Percentiles rank a stretch among this genome's conserved stretches.
Conservation (phyloP, 73 alveolate genomes). For the Stentor coeruleus region DNA sequence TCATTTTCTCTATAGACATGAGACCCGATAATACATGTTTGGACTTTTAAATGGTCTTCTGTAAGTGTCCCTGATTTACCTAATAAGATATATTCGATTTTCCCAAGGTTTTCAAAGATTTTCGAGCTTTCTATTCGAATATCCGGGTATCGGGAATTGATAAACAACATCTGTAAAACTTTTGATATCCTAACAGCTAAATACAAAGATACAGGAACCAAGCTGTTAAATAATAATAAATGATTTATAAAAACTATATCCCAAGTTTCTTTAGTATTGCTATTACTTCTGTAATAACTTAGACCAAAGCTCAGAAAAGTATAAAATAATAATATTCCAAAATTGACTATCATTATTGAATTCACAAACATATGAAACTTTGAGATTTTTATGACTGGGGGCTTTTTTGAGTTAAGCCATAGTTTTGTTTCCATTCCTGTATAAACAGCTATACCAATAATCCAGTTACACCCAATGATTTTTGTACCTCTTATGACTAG, state of each 20-base stretch:
- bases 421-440: background rate
- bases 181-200: background rate
- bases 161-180: too few species aligned
- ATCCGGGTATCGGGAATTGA: background rate
- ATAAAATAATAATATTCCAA: too few species aligned
- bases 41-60: background rate
- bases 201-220: background rate
- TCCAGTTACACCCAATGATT: background rate
- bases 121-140: background rate
- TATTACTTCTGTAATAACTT: background rate
- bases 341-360: background rate
- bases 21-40: background rate
- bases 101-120: background rate
- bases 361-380: background rate
- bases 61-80: background rate
- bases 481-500: background rate
- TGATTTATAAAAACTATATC: background rate
- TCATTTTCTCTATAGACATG: background rate
- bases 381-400: background rate
- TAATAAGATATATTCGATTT: background rate
- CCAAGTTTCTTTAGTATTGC: background rate
- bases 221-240: background rate
- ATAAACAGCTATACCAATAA: background rate
- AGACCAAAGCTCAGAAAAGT: background rate
- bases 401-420: background rate